phyloP scores from a whole-genome alignment of 1,284 basidiomycete genomes.

The Apiotrichum porosum region DNA sequence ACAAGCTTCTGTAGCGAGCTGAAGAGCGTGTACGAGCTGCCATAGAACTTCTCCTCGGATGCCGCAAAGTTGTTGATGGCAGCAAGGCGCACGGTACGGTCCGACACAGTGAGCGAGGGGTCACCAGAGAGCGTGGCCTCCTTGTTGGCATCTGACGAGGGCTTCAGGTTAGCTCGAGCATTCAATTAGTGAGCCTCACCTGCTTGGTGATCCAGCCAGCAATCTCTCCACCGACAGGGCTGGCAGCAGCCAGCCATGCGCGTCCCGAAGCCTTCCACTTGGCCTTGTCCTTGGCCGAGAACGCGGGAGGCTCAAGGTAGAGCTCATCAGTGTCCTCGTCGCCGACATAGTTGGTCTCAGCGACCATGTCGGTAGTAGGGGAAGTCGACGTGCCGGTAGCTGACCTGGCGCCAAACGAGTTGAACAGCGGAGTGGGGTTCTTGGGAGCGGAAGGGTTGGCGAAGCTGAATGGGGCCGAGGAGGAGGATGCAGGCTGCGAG shows the following conservation, averaged over 20 bases:
- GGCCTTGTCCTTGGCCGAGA: constrained; percentile 19
- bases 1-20: constrained; percentile 42
- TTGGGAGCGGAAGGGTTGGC: constrained; percentile 7
- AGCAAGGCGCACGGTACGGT: constrained; percentile 32
- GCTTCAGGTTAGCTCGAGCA: constrained; percentile 16
- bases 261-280: constrained; percentile 37
- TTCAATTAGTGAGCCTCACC: constrained; percentile 14
- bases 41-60: constrained; percentile 35
- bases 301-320: constrained; percentile 34
- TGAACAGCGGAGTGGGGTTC: constrained; percentile 15
- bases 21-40: constrained; percentile 47
- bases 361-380: not conserved
- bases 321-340: constrained; percentile 2
- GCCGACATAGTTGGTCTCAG: not conserved
- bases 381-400: not conserved
- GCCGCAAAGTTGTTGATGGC: constrained; percentile 26
- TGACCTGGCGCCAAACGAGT: constrained; percentile 10
- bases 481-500: constrained; percentile 9
- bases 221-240: constrained; percentile 35
- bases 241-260: constrained; percentile 24
- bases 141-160: constrained; percentile 23
- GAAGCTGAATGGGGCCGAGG: constrained; percentile 9
- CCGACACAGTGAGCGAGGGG: constrained; percentile 15
- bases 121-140: constrained; percentile 13
- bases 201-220: constrained; percentile 30